Evolutionary conservation across 2,329 filamentous ascomycete genomes (phyloP), one percentile per base, ranked within the genome.

Genomic region (Fonsecaea nubica): DNA sequence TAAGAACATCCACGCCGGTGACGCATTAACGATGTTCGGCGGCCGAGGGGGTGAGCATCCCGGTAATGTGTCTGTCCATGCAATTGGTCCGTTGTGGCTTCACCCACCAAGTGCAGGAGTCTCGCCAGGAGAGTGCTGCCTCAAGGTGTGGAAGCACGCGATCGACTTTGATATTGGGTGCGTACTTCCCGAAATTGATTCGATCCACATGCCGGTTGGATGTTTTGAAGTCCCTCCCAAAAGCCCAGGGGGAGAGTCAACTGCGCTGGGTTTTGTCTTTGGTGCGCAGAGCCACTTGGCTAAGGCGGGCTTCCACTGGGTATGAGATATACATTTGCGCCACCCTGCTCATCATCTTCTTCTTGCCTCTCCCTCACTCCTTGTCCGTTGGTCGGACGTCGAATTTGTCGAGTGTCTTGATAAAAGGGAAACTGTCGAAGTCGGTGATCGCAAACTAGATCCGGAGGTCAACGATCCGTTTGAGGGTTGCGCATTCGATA

Each of bases 391-490:
- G 32, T 57, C 55, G 33, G 36, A 42, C 10, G 56, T 55, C n/a
- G 65, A 64, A 50, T 7, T 56, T 18, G 63, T 60, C 15, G 67
- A 65, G 32, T 69, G 55, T 56, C 59, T 63, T 60, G 68, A 69
- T 53, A 71, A 40, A 12, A 72, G 53, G n/a, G 71, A 72, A 15
- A 55, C 63, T 52, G 57, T 70, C 48, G 71, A 71, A 32, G 66
- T 70, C 4, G 63, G 63, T 50, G 71, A 69, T 35, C 63, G 68
- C 35, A 69, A 63, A 57, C 66, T 73, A 10, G 64, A 60, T 15
- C 48, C 67, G 9, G 71, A 69, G 4, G 71, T 69, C 8, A 59
- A 42, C 7, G 63, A 32, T 21, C 18, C 33, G 32, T 30, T 33
- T 36, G 21, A 45, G 21, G 35, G 8, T 18, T 60, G 65, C 40